phyloP scores from a whole-genome alignment of 2,329 filamentous ascomycete genomes.

The Penicillium sp. region DNA sequence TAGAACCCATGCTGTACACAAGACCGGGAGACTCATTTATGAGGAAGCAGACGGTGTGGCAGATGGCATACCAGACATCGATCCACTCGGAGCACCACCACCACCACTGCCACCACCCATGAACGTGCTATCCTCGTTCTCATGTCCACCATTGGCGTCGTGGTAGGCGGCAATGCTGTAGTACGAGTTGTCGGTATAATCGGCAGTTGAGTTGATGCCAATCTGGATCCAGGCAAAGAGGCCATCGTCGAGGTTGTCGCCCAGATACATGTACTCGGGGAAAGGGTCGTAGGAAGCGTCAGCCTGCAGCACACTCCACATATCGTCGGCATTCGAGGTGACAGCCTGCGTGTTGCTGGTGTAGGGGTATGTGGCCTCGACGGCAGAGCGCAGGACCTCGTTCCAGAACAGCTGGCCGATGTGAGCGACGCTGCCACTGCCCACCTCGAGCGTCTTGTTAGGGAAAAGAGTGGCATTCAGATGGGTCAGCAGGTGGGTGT shows the following conservation, averaged over 20 bases:
- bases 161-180: conserved; percentile 25
- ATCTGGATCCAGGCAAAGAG: conserved; percentile 56
- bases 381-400: conserved; percentile 48
- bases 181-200: conserved; percentile 25
- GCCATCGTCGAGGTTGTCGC: conserved; percentile 52
- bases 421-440: conserved; percentile 49
- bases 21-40: neutral
- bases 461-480: conserved; percentile 39
- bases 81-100: conserved; percentile 11
- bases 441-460: conserved; percentile 52
- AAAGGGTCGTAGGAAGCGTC: conserved; percentile 56
- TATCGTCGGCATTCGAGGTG: conserved; percentile 51
- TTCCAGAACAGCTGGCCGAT: conserved; percentile 58
- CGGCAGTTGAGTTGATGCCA: conserved; percentile 49
- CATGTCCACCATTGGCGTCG: conserved; percentile 21
- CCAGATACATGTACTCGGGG: conserved; percentile 59
- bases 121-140: conserved; percentile 14
- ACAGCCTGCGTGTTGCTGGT: conserved; percentile 33
- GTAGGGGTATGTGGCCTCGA: conserved; percentile 49
- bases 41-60: conserved; percentile 4
- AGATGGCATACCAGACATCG: conserved; percentile 8
- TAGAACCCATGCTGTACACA: too few species aligned
- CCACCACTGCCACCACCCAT: conserved; percentile 6
- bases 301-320: conserved; percentile 44
- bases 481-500: conserved; percentile 57